Evolutionary conservation across 352 stramenopile species (phyloP).

Genomic region (Blastocystis sp.): DNA sequence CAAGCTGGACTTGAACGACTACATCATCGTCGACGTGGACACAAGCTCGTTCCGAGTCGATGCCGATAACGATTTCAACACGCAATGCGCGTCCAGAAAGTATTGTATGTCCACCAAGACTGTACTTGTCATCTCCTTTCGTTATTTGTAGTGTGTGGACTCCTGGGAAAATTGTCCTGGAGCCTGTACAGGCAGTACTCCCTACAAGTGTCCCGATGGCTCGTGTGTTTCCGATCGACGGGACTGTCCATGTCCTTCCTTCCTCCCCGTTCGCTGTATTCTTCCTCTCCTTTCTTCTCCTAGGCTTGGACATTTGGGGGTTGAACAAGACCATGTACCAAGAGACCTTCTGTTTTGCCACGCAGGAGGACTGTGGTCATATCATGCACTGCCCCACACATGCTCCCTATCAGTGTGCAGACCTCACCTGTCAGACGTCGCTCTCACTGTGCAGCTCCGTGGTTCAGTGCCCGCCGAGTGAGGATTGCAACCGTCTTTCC

Average conservation of each 20-base stretch:
- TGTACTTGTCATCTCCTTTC: neutral
- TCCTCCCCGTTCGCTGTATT: neutral
- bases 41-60: neutral
- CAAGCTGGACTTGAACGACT: neutral
- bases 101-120: neutral
- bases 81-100: neutral
- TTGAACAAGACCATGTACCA: neutral
- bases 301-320: slow-evolving; percentile 10
- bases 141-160: neutral
- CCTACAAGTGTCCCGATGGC: slow-evolving; percentile 22
- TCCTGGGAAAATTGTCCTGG: slow-evolving; percentile 6
- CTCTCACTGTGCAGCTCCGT: neutral
- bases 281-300: neutral
- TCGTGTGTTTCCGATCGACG: neutral
- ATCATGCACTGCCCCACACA: neutral
- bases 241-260: neutral
- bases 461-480: slow-evolving; percentile 16
- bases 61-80: slow-evolving; percentile 25
- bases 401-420: slow-evolving; percentile 16
- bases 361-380: neutral
- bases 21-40: slow-evolving; percentile 10
- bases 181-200: neutral
- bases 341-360: neutral
- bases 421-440: slow-evolving; percentile 37
- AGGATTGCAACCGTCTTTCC: neutral